Conservation (phyloP, 1,139 yeast genomes). For the Hemisphaericaspora xylofermentans region DNA sequence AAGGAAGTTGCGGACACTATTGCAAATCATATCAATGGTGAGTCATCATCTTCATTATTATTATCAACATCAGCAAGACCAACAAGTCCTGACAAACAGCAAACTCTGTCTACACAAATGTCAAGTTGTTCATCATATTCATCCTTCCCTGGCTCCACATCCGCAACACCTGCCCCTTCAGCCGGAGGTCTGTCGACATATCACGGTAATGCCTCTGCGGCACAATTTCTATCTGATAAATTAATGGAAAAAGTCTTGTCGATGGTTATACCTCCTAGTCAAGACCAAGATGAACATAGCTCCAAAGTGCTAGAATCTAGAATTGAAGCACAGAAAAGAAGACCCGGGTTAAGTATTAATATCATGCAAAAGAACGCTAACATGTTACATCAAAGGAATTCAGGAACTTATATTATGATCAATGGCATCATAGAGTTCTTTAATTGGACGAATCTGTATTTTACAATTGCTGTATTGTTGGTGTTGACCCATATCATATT, state of each 20-base stretch:
- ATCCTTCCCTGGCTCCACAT: slow-evolving; percentile 3
- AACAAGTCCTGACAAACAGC: slow-evolving; percentile 1
- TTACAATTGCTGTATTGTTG: slow-evolving; percentile 59
- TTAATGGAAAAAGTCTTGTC: slow-evolving; percentile 66
- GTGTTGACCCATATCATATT: slow-evolving; percentile 58
- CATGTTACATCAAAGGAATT: slow-evolving; percentile 61
- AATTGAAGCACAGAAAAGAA: slow-evolving; percentile 53
- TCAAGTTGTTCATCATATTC: slow-evolving; percentile 1
- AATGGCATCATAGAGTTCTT: slow-evolving; percentile 55
- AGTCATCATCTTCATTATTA: no score
- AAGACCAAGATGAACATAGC: slow-evolving; percentile 43
- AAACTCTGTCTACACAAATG: neutral
- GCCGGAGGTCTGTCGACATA: no score
- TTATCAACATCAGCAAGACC: neutral
- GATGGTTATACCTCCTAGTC: slow-evolving; percentile 71
- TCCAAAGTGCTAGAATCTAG: slow-evolving; percentile 44
- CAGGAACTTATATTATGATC: slow-evolving; percentile 57
- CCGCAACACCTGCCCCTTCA: slow-evolving; percentile 19
- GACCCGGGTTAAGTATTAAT: slow-evolving; percentile 72
- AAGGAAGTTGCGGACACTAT: neutral
- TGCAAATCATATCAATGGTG: no score
- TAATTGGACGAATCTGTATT: slow-evolving; percentile 64
- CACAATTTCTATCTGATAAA: slow-evolving; percentile 53
- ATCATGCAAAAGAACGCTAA: slow-evolving; percentile 70
- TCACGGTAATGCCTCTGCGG: slow-evolving; percentile 13